Evolutionary conservation across 2,329 filamentous ascomycete species (phyloP).

Genomic region (Stagonosporopsis vannaccii): DNA sequence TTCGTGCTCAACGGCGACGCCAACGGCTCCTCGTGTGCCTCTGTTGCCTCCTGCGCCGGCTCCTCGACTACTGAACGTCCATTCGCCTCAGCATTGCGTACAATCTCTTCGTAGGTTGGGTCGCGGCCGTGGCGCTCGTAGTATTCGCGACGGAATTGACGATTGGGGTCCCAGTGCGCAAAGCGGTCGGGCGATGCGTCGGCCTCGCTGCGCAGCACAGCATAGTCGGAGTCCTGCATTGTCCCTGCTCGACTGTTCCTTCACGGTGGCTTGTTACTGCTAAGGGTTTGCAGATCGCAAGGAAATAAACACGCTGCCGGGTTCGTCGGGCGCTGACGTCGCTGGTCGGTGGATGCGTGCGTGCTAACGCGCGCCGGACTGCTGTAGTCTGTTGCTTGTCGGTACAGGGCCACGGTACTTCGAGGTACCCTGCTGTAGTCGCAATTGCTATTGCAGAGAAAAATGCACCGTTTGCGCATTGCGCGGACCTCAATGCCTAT

Average conservation of each 20-base stretch:
- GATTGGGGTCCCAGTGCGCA: constrained; percentile 39
- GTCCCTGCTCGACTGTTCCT: not conserved
- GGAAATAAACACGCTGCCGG: not conserved
- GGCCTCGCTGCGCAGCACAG: constrained; percentile 39
- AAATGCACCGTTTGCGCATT: not conserved
- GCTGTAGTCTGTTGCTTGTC: constrained; percentile 14
- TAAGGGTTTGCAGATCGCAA: not conserved
- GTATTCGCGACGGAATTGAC: constrained; percentile 37
- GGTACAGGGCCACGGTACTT: constrained; percentile 9
- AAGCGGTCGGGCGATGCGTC: constrained; percentile 38
- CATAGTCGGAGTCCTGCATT: constrained; percentile 44
- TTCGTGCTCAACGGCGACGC: constrained; percentile 14
- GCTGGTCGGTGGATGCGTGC: constrained; percentile 10
- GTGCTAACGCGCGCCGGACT: constrained; percentile 7
- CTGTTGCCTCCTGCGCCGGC: not conserved
- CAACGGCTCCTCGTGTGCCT: constrained; percentile 2
- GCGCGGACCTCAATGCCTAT: not conserved
- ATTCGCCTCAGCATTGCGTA: constrained; percentile 11
- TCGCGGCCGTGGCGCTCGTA: constrained; percentile 30
- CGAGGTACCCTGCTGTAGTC: not conserved
- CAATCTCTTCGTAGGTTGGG: constrained; percentile 21
- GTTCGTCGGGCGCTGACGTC: constrained; percentile 13
- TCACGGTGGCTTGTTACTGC: not conserved
- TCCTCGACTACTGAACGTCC: constrained; percentile 14
- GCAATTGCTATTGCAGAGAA: not conserved